Conservation (phyloP, 2,329 filamentous ascomycete genomes). For the Raffaelea arxii region DNA sequence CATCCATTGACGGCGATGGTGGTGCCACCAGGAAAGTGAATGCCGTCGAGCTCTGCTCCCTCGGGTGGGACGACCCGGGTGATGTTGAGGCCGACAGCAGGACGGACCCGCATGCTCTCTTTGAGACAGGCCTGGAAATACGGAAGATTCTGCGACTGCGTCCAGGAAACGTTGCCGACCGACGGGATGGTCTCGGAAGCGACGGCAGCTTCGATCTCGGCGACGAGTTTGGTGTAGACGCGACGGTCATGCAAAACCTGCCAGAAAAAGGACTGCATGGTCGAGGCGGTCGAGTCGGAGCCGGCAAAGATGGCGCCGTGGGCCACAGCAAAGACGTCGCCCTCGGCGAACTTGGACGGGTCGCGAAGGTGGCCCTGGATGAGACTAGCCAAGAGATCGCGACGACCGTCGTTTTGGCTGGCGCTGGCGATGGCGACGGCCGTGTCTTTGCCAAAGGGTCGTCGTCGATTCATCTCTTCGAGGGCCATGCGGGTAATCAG, state of each 20-base stretch:
- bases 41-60: constrained; percentile 41
- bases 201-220: constrained; percentile 35
- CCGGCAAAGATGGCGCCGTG: constrained; percentile 50
- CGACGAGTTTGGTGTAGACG: constrained; percentile 28
- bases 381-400: constrained; percentile 40
- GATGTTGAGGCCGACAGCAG: constrained; percentile 46
- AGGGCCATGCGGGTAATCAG: constrained; percentile 42
- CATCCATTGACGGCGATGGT: constrained; percentile 44
- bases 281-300: constrained; percentile 50
- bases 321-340: constrained; percentile 46
- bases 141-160: constrained; percentile 35
- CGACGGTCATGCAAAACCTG: constrained; percentile 33
- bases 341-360: constrained; percentile 34
- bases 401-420: constrained; percentile 35
- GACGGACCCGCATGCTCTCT: constrained; percentile 45
- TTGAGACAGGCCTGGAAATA: constrained; percentile 49
- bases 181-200: constrained; percentile 21
- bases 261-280: constrained; percentile 48
- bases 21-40: constrained; percentile 41
- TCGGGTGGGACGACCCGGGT: constrained; percentile 38
- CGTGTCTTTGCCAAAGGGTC: constrained; percentile 35
- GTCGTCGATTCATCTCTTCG: constrained; percentile 36
- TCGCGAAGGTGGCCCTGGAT: constrained; percentile 43
- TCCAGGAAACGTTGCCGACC: constrained; percentile 35
- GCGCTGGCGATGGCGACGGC: no score